Evolutionary conservation across 2,329 filamentous ascomycete species (phyloP), one percentile per base, ranked within the genome.

Genomic region (Beauveria brongniartii): DNA sequence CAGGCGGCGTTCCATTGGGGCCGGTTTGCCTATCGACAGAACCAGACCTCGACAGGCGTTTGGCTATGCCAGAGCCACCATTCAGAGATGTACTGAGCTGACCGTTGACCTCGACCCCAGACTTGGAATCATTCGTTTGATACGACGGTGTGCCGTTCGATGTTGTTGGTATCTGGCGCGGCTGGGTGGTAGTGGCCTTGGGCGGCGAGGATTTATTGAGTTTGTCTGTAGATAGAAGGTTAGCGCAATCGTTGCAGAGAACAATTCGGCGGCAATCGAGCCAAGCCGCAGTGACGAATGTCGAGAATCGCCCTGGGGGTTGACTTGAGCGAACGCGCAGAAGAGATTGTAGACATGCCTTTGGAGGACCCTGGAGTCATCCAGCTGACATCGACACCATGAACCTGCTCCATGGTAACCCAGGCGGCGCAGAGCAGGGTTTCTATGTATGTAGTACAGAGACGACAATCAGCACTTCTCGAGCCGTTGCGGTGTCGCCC

Each of bases 311-410:
- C 43, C 14, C 22, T 22, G 37, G 30, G 1, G n/a, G 43, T 16
- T 16, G 28, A 48, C 6, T 26, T n/a, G 28, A n/a, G 47, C 30
- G 28, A 55, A 56, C 55, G 61, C 43, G 16, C 1, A 55, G 63
- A 62, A 61, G 51, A 65, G 58, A 62, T 48, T 50, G 58, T 61
- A 43, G 62, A 75, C 82, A 75, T 80, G 90, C 91, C 91, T 88
- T 89, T 92, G 65, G 87, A 85, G 67, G 88, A 85, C 71, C 90
- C 89, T 75, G 94, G 89, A 67, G 82, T 82, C 79, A 95, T 89
- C 91, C 91, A 96, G 75, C 89, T 92, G 70, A 95, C 91, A 75
- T 96, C 91, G 70, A 95, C 84, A 66, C 88, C 87, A 73, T 91
- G 86, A 66, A 90, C 84, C 68, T 89, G 87, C 75, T 93, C 90